Evolutionary conservation across 148 eudicot species (phyloP), one percentile per base, ranked within the genome.

Genomic region (Fallopia convolvulus): DNA sequence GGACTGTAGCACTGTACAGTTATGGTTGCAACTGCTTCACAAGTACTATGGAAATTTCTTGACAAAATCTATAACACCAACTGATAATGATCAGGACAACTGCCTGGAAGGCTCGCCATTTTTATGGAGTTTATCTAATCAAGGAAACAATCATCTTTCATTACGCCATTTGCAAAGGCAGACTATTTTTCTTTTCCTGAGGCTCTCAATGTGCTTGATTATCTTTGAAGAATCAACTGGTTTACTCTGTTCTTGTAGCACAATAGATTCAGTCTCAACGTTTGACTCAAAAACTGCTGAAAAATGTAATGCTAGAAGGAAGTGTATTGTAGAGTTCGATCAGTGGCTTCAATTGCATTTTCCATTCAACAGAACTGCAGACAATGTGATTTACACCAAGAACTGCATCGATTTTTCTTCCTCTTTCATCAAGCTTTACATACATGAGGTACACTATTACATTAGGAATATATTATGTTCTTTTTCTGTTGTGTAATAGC

Each of bases 31-130:
- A 70, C 89, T 95, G 74, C 82, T 90, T 80, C 81, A 81, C 11
- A 63, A 86, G 70, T 85, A 86, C 87, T 95, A 86, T 80, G 82
- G 86, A 78, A 88, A 85, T 85, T 77, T 89, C 65, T 84, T 95
- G 63, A 66, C 79, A 79, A 85, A 65, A 79, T 88, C 96, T 23
- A 49, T 92, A 18, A 68, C 85, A 70, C 76, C 46, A 70, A 72
- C 26, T 60, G 81, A 83, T 47, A 74, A 58, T 78, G 77, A 60
- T 74, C 84, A 77, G 71, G 82, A 83, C 70, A 86, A 83, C 79
- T 81, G 76, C 74, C 82, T 89, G 58, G 91, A 90, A 84, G 94
- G 85, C 74, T 92, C 97, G 40, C 97, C 97, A 33, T 89, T 95
- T 80, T 66, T 85, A 79, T 66, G 75, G 41, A 81, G 82, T 72